Evolutionary conservation across 768 basidiomycete species (phyloP).

Genomic region (Auricularia auricula-judae): DNA sequence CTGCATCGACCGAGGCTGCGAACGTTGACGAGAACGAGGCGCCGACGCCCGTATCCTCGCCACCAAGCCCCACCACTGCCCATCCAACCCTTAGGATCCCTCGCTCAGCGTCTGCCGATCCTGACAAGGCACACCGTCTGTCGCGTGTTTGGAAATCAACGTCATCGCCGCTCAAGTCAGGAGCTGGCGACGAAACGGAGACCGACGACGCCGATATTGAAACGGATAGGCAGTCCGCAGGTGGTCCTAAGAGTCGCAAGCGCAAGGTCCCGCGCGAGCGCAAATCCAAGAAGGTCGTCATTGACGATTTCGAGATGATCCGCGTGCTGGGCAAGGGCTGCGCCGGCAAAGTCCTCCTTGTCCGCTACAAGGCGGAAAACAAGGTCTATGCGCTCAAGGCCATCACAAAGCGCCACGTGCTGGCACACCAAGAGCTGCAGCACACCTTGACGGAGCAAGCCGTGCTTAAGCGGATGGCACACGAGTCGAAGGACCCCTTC

Average conservation of each 20-base stretch:
- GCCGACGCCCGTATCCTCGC: conserved; percentile 29
- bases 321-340: conserved; percentile 94
- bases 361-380: conserved; percentile 60
- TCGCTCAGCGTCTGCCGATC: conserved; percentile 76
- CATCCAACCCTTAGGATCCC: conserved; percentile 31
- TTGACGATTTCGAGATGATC: conserved; percentile 96
- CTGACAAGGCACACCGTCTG: conserved; percentile 47
- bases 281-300: conserved; percentile 57
- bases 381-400: conserved; percentile 91
- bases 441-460: conserved; percentile 96
- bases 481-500: conserved; percentile 76
- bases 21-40: conserved; percentile 8
- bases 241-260: conserved; percentile 44
- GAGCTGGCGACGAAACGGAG: conserved; percentile 12
- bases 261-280: conserved; percentile 30
- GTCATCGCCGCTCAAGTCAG: conserved; percentile 13
- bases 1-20: conserved; percentile 3
- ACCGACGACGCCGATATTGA: conserved; percentile 41
- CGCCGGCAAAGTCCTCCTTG: conserved; percentile 91
- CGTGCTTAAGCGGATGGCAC: conserved; percentile 85
- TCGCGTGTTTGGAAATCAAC: conserved; percentile 51
- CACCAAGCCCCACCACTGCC: conserved; percentile 18
- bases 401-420: conserved; percentile 93
- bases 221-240: conserved; percentile 33
- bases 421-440: conserved; percentile 91